Percentiles rank a stretch among this genome's conserved stretches.
phyloP scores from a whole-genome alignment of 768 basidiomycete genomes.

The Naganishia onofrii region DNA sequence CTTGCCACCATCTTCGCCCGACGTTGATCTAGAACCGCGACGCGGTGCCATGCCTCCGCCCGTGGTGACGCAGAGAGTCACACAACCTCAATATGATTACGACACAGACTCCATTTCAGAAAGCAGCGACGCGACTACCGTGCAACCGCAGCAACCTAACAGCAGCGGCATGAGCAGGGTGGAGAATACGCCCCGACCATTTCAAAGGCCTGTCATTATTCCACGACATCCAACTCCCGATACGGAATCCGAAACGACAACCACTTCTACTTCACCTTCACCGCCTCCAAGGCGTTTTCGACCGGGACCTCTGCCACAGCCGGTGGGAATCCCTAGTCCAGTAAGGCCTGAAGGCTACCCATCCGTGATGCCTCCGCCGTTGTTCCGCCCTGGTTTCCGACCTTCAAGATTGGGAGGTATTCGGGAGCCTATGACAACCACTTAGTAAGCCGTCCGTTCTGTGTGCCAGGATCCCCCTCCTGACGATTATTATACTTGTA shows the following conservation, averaged over 20 bases:
- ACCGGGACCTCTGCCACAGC: slow-evolving; percentile 28
- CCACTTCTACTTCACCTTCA: slow-evolving; percentile 6
- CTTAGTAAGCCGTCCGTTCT: slow-evolving; percentile 38
- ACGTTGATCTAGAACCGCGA: slow-evolving; percentile 16
- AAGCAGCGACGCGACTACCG: background rate
- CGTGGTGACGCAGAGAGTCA: background rate
- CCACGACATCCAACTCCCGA: slow-evolving; percentile 3
- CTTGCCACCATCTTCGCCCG: slow-evolving; percentile 42
- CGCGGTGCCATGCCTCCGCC: slow-evolving; percentile 22
- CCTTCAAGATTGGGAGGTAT: slow-evolving; percentile 48
- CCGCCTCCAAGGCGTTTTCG: slow-evolving; percentile 20
- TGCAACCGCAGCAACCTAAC: background rate
- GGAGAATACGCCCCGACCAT: slow-evolving; percentile 9
- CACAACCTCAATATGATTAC: background rate
- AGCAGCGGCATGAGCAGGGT: background rate
- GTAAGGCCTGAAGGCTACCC: slow-evolving; percentile 21
- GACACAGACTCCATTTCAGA: background rate
- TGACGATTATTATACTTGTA: background rate
- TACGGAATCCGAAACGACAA: background rate
- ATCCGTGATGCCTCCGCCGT: slow-evolving; percentile 10
- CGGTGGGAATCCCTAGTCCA: slow-evolving; percentile 27
- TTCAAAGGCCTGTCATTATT: slow-evolving; percentile 11
- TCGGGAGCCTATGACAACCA: slow-evolving; percentile 51
- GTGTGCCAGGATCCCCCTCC: background rate
- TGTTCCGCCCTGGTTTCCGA: slow-evolving; percentile 27